Evolutionary conservation across 2,329 filamentous ascomycete species (phyloP).

Genomic region (Aureobasidium sp.): DNA sequence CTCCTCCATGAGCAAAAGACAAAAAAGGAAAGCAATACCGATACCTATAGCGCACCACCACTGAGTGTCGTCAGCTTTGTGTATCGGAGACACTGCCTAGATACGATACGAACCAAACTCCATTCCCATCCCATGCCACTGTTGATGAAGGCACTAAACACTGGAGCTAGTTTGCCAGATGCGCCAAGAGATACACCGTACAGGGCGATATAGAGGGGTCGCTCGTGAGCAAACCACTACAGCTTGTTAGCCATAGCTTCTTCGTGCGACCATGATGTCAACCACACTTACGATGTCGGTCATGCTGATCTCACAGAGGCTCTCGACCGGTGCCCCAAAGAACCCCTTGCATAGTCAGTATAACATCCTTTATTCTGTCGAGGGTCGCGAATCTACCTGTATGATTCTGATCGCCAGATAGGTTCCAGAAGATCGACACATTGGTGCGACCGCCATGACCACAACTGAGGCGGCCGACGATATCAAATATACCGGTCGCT

Average conservation of each 20-base stretch:
- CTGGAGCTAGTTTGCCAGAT: constrained; percentile 23
- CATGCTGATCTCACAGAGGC: constrained; percentile 18
- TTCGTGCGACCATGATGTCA: not conserved
- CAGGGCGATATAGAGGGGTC: constrained; percentile 21
- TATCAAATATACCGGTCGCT: constrained; percentile 21
- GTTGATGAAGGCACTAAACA: constrained; percentile 43
- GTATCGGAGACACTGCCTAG: not conserved
- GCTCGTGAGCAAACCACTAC: constrained; percentile 23
- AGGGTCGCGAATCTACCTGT: not conserved
- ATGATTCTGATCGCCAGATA: constrained; percentile 24
- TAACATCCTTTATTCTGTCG: not conserved
- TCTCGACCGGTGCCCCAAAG: constrained; percentile 20
- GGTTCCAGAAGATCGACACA: constrained; percentile 14
- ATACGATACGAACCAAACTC: constrained; percentile 27
- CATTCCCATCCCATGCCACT: constrained; percentile 43
- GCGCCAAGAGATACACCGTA: constrained; percentile 18
- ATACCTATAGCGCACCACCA: constrained; percentile 48
- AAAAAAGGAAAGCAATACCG: constrained; percentile 39
- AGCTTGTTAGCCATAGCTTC: not conserved
- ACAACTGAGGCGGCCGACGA: constrained; percentile 16
- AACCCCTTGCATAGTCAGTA: constrained; percentile 15
- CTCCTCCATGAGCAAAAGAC: constrained; percentile 53
- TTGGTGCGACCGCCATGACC: constrained; percentile 18
- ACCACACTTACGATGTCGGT: constrained; percentile 16
- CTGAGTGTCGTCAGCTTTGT: constrained; percentile 8